Evolutionary conservation across 75 land plant species (phyloP), one percentile per base, ranked within the genome.

Genomic region (Adiantum capillusveneris): DNA sequence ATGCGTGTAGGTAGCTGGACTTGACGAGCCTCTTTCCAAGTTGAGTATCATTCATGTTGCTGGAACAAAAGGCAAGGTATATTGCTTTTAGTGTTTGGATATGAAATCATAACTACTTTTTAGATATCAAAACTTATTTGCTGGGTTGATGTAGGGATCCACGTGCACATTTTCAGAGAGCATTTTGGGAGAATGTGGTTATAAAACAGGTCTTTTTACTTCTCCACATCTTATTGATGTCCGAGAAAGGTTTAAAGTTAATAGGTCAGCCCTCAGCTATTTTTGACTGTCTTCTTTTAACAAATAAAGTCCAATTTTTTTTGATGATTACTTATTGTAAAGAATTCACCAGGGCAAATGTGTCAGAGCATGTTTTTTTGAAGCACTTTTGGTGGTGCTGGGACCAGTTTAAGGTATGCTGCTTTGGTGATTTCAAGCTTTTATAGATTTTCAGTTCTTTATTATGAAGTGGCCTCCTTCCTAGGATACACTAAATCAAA

Each of bases 11-110:
- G 65, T 84, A 16, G 49, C 85, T 45, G 85, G 65, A 5, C 65
- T 88, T 65, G 90, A 85, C 44, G 86, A 85, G 44, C 29, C 68
- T 1, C 46, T 88, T 29, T 44, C 79, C 1, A 28, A 56, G n/a
- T 74, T 92, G 39, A 92, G 81, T 41, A 53, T 92, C 44, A 92
- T 92, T 58, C 97, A 92, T 64, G 86, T 92, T 18, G 94, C 97
- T 44, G 97, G 97, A 59, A 92, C 97, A 6, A 92, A 92, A 72
- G 97, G 97, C 45, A 92, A 92, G 97, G 97, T 92, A 61, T 42
- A 44, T 11, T 26, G 19, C 44, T 25, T 24, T 62, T n/a, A 20
- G 20, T 2, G 27, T 57, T 41, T 30, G 29, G 27, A n/a, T 11
- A 5, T 11, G 5, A 5, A 3, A 21, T 5, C 6, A 11, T 54